Base-by-base conservation (phyloP, 768 basidiomycete genomes). In the Rhodotorula kratochvilovae region DNA sequence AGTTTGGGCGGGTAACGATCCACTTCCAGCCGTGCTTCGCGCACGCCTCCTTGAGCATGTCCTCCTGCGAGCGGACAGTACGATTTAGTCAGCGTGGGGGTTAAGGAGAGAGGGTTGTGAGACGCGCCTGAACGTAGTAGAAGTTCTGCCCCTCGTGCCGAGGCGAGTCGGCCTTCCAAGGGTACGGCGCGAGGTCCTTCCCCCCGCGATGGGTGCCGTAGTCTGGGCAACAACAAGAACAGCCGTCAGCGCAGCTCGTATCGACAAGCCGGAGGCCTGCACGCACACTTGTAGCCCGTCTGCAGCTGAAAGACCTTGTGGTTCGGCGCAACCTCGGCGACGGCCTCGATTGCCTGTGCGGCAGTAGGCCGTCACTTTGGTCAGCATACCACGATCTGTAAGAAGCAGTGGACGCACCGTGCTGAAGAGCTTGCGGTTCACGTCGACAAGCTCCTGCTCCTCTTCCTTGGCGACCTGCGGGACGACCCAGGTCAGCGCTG, bases 1-100 rank as follows among this genome's bases (percentile, higher is more conserved):
- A 51, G 61, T 62, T 62, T 13, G 48, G 61, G 25, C 35, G 61
- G 35, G 21, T 36, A 8, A 62, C 33, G 50, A 61, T n/a, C 33
- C 35, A 39, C 5, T 21, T 21, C 61, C 61, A 62, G 27, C 61
- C 48, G 35, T 51, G 10, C 23, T 50, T 51, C 48, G 25, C 15
- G 19, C 31, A 31, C 5, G 25, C 48, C 12, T 51, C 48, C 25
- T 53, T 51, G 50, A 62, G 61, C 61, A 62, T 62, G 36, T 62
- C 61, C 36, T 62, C 61, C 27, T 62, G 61, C n/a, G n/a, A n/a
- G n/a, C 45, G 43, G n/a, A 33, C 55, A n/a, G n/a, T n/a, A n/a
- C n/a, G n/a, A n/a, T n/a, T n/a, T n/a, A n/a, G n/a, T n/a, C n/a
- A n/a, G n/a, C n/a, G 55, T n/a, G 31, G 35, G 8, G 31, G 3